Conservation (phyloP, 176 grass and related monocot species). For the Hordeum marinum region DNA sequence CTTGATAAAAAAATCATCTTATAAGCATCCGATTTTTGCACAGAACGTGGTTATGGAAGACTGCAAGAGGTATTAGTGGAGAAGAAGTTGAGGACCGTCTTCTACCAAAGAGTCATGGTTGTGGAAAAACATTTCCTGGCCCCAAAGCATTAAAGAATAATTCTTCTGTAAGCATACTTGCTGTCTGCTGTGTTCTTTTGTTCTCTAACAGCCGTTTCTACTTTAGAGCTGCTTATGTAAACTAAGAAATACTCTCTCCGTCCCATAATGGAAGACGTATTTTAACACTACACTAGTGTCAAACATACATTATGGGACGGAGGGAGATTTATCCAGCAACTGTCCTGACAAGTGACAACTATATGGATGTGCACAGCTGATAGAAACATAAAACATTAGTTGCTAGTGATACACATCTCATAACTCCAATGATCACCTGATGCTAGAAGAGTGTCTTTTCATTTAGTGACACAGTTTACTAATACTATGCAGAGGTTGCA, state of each 20-base stretch:
- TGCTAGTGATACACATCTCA: not conserved
- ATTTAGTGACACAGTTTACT: slow-evolving; percentile 5
- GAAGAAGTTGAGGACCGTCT: slow-evolving; percentile 92
- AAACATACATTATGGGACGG: too few species aligned
- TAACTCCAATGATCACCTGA: not conserved
- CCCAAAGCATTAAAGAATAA: slow-evolving; percentile 65
- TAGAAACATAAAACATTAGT: not conserved
- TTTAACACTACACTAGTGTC: too few species aligned
- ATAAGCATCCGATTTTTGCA: not conserved
- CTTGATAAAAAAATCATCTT: not conserved
- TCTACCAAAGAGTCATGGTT: slow-evolving; percentile 88
- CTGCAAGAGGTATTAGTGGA: slow-evolving; percentile 78
- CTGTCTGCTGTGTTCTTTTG: not conserved
- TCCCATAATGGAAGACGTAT: too few species aligned
- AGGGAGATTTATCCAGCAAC: not conserved
- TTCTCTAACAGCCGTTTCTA: not conserved
- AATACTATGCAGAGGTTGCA: not conserved
- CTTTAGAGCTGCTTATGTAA: not conserved
- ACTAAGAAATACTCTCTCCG: not conserved
- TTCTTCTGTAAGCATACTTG: slow-evolving; percentile 37
- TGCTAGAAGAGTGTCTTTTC: not conserved
- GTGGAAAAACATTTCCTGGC: slow-evolving; percentile 99
- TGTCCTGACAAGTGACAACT: not conserved
- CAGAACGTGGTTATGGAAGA: slow-evolving; percentile 95
- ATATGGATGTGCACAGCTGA: not conserved